A percentile compares a stretch with the other conserved stretches of the same genome.
These are phyloP conservation scores for Candida peoriensis DNA, from an alignment of 805 yeast species.

Conservation along the genomic window DNA sequence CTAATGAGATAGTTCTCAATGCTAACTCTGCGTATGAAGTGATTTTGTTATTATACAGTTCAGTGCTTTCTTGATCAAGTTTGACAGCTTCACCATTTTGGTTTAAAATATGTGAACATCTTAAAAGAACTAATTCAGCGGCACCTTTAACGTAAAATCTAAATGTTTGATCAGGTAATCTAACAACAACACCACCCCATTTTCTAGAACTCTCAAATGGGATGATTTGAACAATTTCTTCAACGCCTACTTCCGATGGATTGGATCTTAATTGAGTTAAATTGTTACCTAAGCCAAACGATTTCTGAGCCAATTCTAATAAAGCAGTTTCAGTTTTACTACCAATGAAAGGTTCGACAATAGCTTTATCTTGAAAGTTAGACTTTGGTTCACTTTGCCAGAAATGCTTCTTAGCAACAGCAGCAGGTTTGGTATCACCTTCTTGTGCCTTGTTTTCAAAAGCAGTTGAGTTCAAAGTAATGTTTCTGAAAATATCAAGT, in stretches of 20 bases:
- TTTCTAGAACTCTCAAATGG: conserved; percentile 92
- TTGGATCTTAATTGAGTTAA: conserved; percentile 44
- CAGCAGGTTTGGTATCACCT: conserved; percentile 25
- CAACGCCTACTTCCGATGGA: conserved; percentile 25
- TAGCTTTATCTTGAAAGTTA: conserved; percentile 4
- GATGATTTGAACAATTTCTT: conserved; percentile 57
- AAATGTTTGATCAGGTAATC: conserved; percentile 36
- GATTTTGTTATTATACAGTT: conserved; percentile 36
- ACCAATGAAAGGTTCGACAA: conserved; percentile 67
- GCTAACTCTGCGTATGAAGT: conserved; percentile 70
- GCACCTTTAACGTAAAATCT: conserved; percentile 87
- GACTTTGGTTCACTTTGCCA: conserved; percentile 14
- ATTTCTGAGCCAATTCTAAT: conserved; percentile 57
- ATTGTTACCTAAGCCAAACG: conserved; percentile 41
- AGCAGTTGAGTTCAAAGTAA: conserved; percentile 81
- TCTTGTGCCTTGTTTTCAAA: conserved; percentile 55
- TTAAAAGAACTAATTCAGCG: conserved; percentile 73
- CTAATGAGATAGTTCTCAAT: conserved; percentile 83
- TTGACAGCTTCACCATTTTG: conserved; percentile 26
- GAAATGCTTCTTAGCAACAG: conserved; percentile 16
- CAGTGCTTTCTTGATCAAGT: conserved; percentile 24
- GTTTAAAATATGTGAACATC: conserved; percentile 42
- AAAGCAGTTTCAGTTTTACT: conserved; percentile 94
- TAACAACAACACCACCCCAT: conserved; percentile 82
- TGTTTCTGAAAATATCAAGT: conserved; percentile 44